Evolutionary conservation across 208 protist species (phyloP).

Genomic region (Leishmania amazonensis): DNA sequence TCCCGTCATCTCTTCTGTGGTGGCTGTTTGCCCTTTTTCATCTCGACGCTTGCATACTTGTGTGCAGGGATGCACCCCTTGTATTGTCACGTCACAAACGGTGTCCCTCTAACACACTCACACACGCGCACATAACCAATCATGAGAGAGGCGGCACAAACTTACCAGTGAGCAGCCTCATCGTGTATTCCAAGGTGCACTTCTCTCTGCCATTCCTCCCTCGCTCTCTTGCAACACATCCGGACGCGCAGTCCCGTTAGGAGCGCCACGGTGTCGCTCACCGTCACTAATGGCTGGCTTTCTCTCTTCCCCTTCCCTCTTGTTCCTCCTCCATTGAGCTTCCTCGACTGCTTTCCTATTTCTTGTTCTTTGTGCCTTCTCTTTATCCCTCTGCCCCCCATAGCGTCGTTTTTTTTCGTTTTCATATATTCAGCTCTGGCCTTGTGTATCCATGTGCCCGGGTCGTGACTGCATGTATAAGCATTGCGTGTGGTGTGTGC

Average conservation of each 20-base stretch:
- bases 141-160: not conserved
- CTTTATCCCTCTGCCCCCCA: not conserved
- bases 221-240: not conserved
- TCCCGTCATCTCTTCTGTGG: not conserved
- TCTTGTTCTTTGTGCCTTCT: constrained; percentile 2
- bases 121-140: not conserved
- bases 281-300: not conserved
- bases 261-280: not conserved
- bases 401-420: too few relatives aligned
- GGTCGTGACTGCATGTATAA: not conserved
- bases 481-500: not conserved
- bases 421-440: not conserved
- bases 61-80: not conserved
- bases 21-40: not conserved
- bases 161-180: too few relatives aligned
- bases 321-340: not conserved
- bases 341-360: not conserved
- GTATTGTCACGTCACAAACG: not conserved
- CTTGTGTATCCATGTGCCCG: not conserved
- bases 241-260: not conserved
- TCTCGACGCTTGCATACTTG: not conserved
- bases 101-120: not conserved
- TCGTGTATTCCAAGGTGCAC: not conserved
- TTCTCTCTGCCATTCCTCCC: too few relatives aligned
- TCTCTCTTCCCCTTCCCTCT: not conserved